Percentiles rank a stretch among this genome's conserved stretches.
Evolutionary conservation across 73 alveolate species (phyloP).

Genomic region (Symbiodinium natans): DNA sequence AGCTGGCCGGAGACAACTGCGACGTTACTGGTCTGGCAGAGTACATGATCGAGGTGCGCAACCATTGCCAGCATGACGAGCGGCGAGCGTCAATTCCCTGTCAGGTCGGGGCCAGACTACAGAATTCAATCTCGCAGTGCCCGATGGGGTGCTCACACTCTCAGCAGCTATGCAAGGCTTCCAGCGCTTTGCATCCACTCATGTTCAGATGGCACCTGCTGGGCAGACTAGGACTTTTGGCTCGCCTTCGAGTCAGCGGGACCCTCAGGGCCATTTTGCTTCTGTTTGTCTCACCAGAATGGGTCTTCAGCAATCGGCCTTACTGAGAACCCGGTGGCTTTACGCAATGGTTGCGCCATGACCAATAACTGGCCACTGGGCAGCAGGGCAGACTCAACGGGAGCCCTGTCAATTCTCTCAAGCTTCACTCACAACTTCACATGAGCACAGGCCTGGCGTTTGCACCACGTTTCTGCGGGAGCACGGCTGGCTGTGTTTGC

Average conservation of each 20-base stretch:
- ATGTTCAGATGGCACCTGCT: no score
- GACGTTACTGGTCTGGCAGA: slow-evolving; percentile 65
- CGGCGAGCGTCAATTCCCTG: no score
- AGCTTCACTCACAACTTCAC: no score
- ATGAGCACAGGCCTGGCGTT: slow-evolving; percentile 56
- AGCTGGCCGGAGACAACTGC: slow-evolving; percentile 73
- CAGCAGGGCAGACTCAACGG: background rate
- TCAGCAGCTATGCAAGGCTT: background rate
- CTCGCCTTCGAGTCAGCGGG: slow-evolving; percentile 24
- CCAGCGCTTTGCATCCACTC: no score
- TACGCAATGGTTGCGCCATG: slow-evolving; percentile 70
- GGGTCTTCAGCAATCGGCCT: no score
- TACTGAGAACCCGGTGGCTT: slow-evolving; percentile 45
- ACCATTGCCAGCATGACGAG: no score
- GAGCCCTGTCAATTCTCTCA: no score
- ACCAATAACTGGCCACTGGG: slow-evolving; percentile 66
- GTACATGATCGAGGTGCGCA: slow-evolving; percentile 16
- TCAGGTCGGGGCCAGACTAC: background rate
- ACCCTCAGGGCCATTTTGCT: no score
- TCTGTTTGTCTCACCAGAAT: no score
- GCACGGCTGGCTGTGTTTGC: background rate
- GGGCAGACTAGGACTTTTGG: slow-evolving; percentile 71
- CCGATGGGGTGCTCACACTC: slow-evolving; percentile 10
- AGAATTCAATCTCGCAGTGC: background rate
- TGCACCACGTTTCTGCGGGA: slow-evolving; percentile 73